A percentile compares a stretch with the other conserved stretches of the same genome.
Conservation (phyloP, 2,329 filamentous ascomycete species). For the Ambrosiella xylebori region DNA sequence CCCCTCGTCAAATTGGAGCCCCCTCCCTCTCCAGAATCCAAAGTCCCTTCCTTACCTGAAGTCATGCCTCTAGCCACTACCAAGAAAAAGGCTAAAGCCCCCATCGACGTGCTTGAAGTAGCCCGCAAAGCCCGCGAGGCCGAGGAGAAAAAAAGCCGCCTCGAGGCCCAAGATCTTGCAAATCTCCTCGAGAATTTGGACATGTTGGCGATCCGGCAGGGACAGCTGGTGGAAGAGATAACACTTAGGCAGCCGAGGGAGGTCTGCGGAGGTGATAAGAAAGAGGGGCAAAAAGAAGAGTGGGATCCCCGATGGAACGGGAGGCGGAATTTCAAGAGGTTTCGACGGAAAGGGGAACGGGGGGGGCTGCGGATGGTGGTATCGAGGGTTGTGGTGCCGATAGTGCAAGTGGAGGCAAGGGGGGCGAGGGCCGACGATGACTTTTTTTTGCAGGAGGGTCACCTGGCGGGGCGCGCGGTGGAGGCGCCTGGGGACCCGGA, state of each 20-base stretch:
- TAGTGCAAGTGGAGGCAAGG: slow-evolving; percentile 53
- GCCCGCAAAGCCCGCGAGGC: slow-evolving; percentile 43
- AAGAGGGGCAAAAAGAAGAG: slow-evolving; percentile 29
- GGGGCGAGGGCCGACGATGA: slow-evolving; percentile 58
- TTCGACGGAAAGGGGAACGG: slow-evolving; percentile 41
- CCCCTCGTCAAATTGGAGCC: slow-evolving; percentile 24
- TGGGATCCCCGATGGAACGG: slow-evolving; percentile 91
- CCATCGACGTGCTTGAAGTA: slow-evolving; percentile 48
- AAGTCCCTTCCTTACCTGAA: slow-evolving; percentile 20
- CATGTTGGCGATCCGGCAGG: slow-evolving; percentile 51
- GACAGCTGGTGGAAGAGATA: slow-evolving; percentile 65
- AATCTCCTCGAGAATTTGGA: slow-evolving; percentile 46
- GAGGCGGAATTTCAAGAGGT: slow-evolving; percentile 89
- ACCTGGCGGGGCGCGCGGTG: background rate
- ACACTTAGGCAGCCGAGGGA: slow-evolving; percentile 31
- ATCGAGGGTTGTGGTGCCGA: slow-evolving; percentile 43
- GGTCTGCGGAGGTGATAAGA: slow-evolving; percentile 14
- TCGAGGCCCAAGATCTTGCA: slow-evolving; percentile 36
- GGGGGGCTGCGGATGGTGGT: slow-evolving; percentile 22
- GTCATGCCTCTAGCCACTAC: slow-evolving; percentile 15
- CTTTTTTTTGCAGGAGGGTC: slow-evolving; percentile 50
- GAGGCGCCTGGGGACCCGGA: background rate
- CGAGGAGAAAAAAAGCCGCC: slow-evolving; percentile 45
- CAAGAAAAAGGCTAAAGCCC: slow-evolving; percentile 36
- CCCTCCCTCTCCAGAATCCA: slow-evolving; percentile 14